Conservation (phyloP, 2,329 filamentous ascomycete genomes). For the Dothistroma septosporum region DNA sequence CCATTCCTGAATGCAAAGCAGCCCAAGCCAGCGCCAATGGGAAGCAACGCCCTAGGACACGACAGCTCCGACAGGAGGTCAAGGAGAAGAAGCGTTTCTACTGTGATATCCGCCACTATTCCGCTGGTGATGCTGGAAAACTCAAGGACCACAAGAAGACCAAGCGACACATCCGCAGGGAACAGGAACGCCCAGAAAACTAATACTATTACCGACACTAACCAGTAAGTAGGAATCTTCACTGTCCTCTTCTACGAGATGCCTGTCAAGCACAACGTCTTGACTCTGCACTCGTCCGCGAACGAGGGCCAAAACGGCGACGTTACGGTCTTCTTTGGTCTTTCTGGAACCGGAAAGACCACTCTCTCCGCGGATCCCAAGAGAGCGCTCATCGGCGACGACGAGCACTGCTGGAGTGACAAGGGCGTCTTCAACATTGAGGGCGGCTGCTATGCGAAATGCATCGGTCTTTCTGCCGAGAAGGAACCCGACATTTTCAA, state of each 20-base stretch:
- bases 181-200: background rate
- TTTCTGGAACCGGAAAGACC: conserved; percentile 98
- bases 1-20: conserved; percentile 7
- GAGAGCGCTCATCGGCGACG: conserved; percentile 92
- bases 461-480: conserved; percentile 92
- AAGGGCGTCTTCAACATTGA: conserved; percentile 98
- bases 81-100: conserved; percentile 1
- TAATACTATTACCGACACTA: conserved; percentile 8
- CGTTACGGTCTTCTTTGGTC: conserved; percentile 98
- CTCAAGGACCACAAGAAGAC: conserved; percentile 7
- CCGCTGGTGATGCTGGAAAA: conserved; percentile 6
- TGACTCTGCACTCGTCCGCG: conserved; percentile 96
- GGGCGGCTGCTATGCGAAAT: conserved; percentile 99
- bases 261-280: conserved; percentile 98
- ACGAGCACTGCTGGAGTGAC: conserved; percentile 99
- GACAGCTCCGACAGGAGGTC: conserved; percentile 2
- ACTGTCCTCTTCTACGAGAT: conserved; percentile 99
- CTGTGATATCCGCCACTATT: conserved; percentile 5
- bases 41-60: conserved; percentile 7
- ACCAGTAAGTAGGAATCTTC: conserved; percentile 66
- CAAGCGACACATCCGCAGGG: background rate
- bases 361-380: conserved; percentile 96
- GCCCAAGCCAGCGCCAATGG: background rate
- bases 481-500: conserved; percentile 98
- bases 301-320: conserved; percentile 94